A percentile compares a stretch with the other conserved stretches of the same genome.
phyloP scores from a whole-genome alignment of 148 eudicot genomes.

The Chenopodium formosanum region DNA sequence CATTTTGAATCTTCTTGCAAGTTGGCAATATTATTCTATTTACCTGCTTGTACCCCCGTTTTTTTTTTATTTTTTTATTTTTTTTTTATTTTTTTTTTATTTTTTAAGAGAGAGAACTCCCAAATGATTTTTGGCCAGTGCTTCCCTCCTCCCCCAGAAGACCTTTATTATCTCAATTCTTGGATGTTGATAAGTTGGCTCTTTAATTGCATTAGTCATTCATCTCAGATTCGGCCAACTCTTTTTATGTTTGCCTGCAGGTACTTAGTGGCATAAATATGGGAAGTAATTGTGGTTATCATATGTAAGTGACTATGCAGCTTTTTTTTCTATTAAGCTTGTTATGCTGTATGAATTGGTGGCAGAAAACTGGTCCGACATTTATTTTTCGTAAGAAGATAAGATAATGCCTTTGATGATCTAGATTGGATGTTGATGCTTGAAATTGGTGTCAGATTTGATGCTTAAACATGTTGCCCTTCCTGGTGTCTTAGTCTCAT shows the following conservation, averaged over 20 bases:
- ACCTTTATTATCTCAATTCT: not conserved
- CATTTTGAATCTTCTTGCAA: not conserved
- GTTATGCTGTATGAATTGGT: not conserved
- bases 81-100: no score
- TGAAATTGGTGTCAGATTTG: not conserved
- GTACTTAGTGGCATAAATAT: constrained; percentile 95
- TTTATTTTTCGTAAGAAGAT: no score
- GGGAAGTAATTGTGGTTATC: constrained; percentile 97
- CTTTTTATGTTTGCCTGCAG: constrained; percentile 37
- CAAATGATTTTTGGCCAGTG: not conserved
- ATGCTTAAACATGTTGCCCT: not conserved
- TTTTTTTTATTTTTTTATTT: no score
- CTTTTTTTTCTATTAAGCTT: not conserved
- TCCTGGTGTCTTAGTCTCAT: not conserved
- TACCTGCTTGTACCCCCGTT: not conserved
- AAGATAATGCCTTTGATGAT: not conserved
- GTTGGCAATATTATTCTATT: not conserved
- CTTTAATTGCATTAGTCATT: not conserved
- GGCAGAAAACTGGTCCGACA: not conserved
- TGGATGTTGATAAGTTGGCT: not conserved
- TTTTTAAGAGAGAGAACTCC: no score
- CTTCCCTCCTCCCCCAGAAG: not conserved
- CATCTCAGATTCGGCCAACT: not conserved
- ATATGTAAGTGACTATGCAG: constrained; percentile 57
- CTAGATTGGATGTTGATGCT: not conserved